Percentiles rank a stretch among this genome's conserved stretches.
These are phyloP conservation scores for Cercospora sp. DNA, from an alignment of 2,329 filamentous ascomycete species.

Conservation along the genomic window DNA sequence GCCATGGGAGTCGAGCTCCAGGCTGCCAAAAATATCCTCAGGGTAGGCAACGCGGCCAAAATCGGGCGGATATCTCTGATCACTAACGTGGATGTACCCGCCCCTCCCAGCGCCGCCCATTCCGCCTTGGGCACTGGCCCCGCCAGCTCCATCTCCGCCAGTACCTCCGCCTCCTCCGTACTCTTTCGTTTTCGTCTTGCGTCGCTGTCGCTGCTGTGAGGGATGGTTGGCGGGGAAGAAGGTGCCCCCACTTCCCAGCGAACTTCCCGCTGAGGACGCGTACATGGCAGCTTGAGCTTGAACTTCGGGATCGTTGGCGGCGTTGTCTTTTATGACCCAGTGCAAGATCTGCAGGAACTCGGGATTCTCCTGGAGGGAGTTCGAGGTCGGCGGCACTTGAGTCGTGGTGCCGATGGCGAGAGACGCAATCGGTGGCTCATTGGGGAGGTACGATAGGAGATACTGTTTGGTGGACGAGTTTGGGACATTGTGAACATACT, in stretches of 20 bases:
- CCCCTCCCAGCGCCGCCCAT: conserved; percentile 59
- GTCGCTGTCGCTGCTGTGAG: conserved; percentile 33
- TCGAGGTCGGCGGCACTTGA: conserved; percentile 57
- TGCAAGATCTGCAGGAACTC: conserved; percentile 59
- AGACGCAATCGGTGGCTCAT: conserved; percentile 53
- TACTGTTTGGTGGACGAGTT: conserved; percentile 41
- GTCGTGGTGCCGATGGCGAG: conserved; percentile 59
- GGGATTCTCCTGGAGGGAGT: conserved; percentile 58
- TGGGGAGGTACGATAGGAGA: conserved; percentile 59
- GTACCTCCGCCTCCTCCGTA: conserved; percentile 44
- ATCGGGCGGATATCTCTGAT: conserved; percentile 61
- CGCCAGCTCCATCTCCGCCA: conserved; percentile 54
- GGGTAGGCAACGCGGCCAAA: conserved; percentile 66
- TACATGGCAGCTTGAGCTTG: conserved; percentile 61
- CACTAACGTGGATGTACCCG: conserved; percentile 65
- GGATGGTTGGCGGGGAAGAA: conserved; percentile 43
- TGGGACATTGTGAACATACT: conserved; percentile 54
- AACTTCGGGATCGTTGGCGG: conserved; percentile 57
- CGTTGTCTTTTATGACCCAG: conserved; percentile 56
- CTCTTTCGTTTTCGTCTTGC: conserved; percentile 27
- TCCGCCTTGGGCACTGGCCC: conserved; percentile 60
- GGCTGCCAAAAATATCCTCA: conserved; percentile 66
- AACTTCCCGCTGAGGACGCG: conserved; percentile 59
- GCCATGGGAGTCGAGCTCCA: conserved; percentile 61
- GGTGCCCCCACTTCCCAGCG: conserved; percentile 53